A percentile compares a stretch with the other conserved stretches of the same genome.
phyloP scores from a whole-genome alignment of 805 yeast genomes.

The Wickerhamomyces strasburgensis region DNA sequence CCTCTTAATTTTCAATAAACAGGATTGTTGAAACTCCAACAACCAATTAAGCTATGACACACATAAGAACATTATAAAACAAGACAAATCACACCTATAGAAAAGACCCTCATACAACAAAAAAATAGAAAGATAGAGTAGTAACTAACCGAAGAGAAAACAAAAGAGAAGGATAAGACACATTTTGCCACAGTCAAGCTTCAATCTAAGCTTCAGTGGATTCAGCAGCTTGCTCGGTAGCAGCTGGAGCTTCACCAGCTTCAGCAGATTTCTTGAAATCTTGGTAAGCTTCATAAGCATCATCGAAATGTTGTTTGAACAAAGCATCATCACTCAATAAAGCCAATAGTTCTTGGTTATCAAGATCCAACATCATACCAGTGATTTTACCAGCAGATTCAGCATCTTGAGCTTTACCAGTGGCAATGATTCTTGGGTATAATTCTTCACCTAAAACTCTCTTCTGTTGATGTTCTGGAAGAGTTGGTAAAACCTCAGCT shows the following conservation, averaged over 20 bases:
- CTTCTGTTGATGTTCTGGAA: constrained; percentile 90
- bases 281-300: constrained; percentile 92
- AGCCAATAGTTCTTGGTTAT: constrained; percentile 82
- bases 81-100: neutral
- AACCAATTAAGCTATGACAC: neutral
- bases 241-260: constrained; percentile 9
- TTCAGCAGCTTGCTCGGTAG: constrained; percentile 8
- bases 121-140: too few species aligned
- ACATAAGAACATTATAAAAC: neutral
- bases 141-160: too few species aligned
- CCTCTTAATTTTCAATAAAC: neutral
- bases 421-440: constrained; percentile 85
- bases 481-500: constrained; percentile 56
- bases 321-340: constrained; percentile 86
- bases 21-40: neutral
- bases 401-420: constrained; percentile 81
- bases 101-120: neutral
- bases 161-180: neutral
- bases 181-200: neutral
- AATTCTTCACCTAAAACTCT: constrained; percentile 96
- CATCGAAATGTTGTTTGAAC: constrained; percentile 86
- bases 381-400: constrained; percentile 98
- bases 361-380: constrained; percentile 97
- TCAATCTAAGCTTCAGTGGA: constrained; percentile 13
- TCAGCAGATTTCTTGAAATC: constrained; percentile 56